Evolutionary conservation across 805 yeast species (phyloP), one percentile per base, ranked within the genome.

Genomic region (Yarrowia osloensis): DNA sequence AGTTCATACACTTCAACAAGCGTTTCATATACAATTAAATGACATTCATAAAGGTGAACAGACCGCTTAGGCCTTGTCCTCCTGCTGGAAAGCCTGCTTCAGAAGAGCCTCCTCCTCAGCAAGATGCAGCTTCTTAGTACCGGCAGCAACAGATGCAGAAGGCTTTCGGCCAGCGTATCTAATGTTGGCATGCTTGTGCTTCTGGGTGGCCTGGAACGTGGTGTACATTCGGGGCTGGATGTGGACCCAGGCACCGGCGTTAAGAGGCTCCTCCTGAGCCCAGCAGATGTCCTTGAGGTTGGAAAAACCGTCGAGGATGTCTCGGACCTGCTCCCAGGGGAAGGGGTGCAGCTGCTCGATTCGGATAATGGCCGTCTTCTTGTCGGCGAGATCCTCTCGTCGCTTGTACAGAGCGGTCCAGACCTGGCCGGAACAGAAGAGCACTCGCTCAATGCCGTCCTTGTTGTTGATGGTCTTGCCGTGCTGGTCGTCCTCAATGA

Each of bases 231-330:
- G 90, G 78, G 98, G 99, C 69, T 84, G 81, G 67, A 84, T 94
- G 75, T 76, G 91, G 26, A 88, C 76, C 89, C 89, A 92, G 54
- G 90, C 82, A 80, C 99, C 99, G 88, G 94, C 94, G 83, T 95
- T 95, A 81, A 95, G 84, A 74, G 98, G 98, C 84, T 95, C 99
- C 82, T 95, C 99, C 83, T 95, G 99, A 81, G 96, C 89, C 94
- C 93, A 95, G 57, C 93, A 96, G 72, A 95, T 81, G 78, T 95
- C 99, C 78, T 89, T 88, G 70, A 88, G 77, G 78, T 86, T 87
- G 75, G 96, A 91, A 83, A 89, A 95, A 57, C 86, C 77, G 80
- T 89, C 82, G 74, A 95, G 81, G 29, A 91, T 81, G 73, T 94
- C 98, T 77, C 91, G 88, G 74, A 95, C 81, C 82, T 91, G 97